Conservation (phyloP, 164 flowering plant genomes). For the Tinospora cordifolia region DNA sequence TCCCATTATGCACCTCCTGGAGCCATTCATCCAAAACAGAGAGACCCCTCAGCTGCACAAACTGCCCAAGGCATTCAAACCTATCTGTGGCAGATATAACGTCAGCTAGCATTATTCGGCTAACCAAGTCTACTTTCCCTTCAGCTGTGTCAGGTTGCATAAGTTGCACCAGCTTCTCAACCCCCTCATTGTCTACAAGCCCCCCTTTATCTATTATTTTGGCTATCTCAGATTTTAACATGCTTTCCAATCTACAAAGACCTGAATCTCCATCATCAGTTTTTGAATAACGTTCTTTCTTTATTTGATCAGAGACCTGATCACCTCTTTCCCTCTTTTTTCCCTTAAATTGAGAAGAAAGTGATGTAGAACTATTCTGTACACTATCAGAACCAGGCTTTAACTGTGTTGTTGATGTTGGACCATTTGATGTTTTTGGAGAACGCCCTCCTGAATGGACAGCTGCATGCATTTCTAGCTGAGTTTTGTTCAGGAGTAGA, state of each 20-base stretch:
- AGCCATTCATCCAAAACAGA: conserved; percentile 92
- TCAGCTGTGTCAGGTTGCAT: conserved; percentile 62
- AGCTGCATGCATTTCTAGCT: conserved; percentile 77
- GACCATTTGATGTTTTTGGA: conserved; percentile 73
- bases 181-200: conserved; percentile 61
- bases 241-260: conserved; percentile 38
- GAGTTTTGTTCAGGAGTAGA: conserved; percentile 56
- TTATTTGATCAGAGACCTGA: conserved; percentile 54
- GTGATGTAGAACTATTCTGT: conserved; percentile 45
- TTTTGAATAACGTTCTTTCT: conserved; percentile 52
- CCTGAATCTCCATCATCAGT: conserved; percentile 59
- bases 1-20: conserved; percentile 83
- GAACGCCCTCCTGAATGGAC: conserved; percentile 73
- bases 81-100: conserved; percentile 74
- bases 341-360: conserved; percentile 60
- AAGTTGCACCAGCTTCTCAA: conserved; percentile 72
- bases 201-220: conserved; percentile 76
- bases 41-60: conserved; percentile 84
- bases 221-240: conserved; percentile 57
- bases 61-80: conserved; percentile 63
- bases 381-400: conserved; percentile 66
- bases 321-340: conserved; percentile 76
- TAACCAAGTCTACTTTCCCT: conserved; percentile 55
- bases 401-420: conserved; percentile 48
- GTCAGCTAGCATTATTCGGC: conserved; percentile 64